Conservation (phyloP, 148 eudicot genomes). For the Beta vulgaris region DNA sequence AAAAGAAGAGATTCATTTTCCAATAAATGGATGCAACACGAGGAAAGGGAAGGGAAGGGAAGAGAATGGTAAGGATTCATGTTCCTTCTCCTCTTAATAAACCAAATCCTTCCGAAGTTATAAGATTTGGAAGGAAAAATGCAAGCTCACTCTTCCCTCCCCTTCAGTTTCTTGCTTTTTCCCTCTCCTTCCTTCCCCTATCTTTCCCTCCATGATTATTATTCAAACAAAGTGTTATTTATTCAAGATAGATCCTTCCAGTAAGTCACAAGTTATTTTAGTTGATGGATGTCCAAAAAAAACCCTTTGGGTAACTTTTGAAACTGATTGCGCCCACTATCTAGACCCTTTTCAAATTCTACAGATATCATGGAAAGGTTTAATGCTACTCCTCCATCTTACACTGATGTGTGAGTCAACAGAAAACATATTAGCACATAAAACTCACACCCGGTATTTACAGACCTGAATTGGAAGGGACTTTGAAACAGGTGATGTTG, state of each 20-base stretch:
- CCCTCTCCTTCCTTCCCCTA: neutral
- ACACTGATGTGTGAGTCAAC: neutral
- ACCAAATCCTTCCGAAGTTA: no score
- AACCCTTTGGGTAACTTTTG: neutral
- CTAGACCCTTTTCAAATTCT: neutral
- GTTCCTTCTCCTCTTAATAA: no score
- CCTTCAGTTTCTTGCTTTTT: neutral
- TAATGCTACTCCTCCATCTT: neutral
- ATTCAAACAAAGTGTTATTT: no score
- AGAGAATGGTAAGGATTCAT: no score
- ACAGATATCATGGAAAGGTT: neutral
- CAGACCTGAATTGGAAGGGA: slow-evolving; percentile 92
- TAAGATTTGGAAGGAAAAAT: no score
- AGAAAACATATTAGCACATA: slow-evolving; percentile 8
- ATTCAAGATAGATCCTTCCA: no score
- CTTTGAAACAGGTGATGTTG: slow-evolving; percentile 74
- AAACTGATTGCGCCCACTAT: neutral
- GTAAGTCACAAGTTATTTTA: no score
- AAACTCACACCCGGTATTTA: neutral
- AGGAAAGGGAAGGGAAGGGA: no score
- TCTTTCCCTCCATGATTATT: neutral
- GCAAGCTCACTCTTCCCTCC: neutral
- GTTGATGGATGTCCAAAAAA: neutral
- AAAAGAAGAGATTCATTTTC: no score
- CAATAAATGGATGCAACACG: no score